A percentile compares a stretch with the other conserved stretches of the same genome.
These are phyloP conservation scores for Suillus sp. DNA, from an alignment of 768 basidiomycete genomes.

Conservation along the genomic window DNA sequence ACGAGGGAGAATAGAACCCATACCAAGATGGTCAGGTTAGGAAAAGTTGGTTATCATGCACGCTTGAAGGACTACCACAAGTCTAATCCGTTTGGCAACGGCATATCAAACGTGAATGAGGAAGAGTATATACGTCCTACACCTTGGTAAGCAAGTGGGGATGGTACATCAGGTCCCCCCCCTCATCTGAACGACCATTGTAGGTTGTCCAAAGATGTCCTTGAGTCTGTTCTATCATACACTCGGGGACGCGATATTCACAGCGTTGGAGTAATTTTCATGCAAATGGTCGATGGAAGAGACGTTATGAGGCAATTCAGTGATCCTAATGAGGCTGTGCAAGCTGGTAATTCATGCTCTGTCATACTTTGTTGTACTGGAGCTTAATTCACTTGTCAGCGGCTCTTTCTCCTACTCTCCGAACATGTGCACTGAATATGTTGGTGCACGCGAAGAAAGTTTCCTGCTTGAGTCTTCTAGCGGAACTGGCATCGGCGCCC, in stretches of 20 bases:
- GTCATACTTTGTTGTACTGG: background rate
- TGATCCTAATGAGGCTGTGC: slow-evolving; percentile 59
- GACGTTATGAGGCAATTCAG: slow-evolving; percentile 59
- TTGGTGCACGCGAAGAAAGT: slow-evolving; percentile 57
- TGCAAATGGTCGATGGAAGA: slow-evolving; percentile 86
- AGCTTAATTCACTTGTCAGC: slow-evolving; percentile 38
- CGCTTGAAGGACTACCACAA: slow-evolving; percentile 78
- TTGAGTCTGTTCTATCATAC: slow-evolving; percentile 78
- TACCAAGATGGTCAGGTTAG: slow-evolving; percentile 71
- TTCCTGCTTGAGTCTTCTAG: slow-evolving; percentile 58
- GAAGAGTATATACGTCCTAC: slow-evolving; percentile 32
- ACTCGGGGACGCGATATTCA: slow-evolving; percentile 83
- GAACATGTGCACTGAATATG: slow-evolving; percentile 60
- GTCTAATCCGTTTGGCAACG: slow-evolving; percentile 73
- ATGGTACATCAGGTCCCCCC: background rate
- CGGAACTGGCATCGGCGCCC: slow-evolving; percentile 52
- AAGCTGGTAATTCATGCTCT: slow-evolving; percentile 46
- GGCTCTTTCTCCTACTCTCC: slow-evolving; percentile 51
- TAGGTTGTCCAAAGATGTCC: slow-evolving; percentile 78
- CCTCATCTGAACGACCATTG: background rate
- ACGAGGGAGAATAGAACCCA: slow-evolving; percentile 51
- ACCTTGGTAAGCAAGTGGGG: slow-evolving; percentile 24
- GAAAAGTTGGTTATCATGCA: slow-evolving; percentile 70
- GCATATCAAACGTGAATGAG: slow-evolving; percentile 19
- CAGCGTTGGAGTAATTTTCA: slow-evolving; percentile 71